Percentiles rank a stretch among this genome's conserved stretches.
These are phyloP conservation scores for Plectosphaerella sp. DNA, from an alignment of 2,329 filamentous ascomycete species.

Conservation along the genomic window DNA sequence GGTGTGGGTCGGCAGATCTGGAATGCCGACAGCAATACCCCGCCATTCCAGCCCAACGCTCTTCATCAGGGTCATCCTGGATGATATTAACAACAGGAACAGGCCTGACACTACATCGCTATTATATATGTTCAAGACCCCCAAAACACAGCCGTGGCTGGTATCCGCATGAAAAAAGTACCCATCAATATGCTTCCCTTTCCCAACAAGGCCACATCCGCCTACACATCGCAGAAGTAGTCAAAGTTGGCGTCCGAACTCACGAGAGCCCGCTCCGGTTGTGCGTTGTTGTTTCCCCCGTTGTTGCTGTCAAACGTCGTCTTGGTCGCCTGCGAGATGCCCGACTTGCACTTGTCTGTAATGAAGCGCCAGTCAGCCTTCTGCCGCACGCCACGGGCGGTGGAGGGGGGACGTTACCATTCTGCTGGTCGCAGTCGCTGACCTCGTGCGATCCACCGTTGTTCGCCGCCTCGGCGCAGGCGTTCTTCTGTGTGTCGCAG, in stretches of 20 bases:
- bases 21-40: no score
- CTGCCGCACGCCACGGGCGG: not conserved
- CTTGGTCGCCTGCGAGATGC: conserved; percentile 10
- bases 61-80: no score
- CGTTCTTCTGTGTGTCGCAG: conserved; percentile 46
- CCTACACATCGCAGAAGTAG: conserved; percentile 38
- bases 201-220: not conserved
- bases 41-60: no score
- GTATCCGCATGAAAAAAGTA: not conserved
- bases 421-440: conserved; percentile 39
- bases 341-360: conserved; percentile 34
- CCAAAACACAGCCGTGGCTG: not conserved
- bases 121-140: no score
- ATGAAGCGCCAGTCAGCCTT: not conserved
- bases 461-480: conserved; percentile 38
- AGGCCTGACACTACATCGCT: no score
- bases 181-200: not conserved
- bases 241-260: conserved; percentile 38
- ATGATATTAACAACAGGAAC: no score
- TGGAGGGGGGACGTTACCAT: conserved; percentile 26
- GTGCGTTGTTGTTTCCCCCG: not conserved
- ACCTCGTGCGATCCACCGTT: conserved; percentile 29
- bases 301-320: conserved; percentile 16
- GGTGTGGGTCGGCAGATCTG: no score
- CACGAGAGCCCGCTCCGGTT: conserved; percentile 24